These are phyloP conservation scores for Poa pratensis DNA, from an alignment of 176 grass and related monocot genomes.

Conservation along the genomic window DNA sequence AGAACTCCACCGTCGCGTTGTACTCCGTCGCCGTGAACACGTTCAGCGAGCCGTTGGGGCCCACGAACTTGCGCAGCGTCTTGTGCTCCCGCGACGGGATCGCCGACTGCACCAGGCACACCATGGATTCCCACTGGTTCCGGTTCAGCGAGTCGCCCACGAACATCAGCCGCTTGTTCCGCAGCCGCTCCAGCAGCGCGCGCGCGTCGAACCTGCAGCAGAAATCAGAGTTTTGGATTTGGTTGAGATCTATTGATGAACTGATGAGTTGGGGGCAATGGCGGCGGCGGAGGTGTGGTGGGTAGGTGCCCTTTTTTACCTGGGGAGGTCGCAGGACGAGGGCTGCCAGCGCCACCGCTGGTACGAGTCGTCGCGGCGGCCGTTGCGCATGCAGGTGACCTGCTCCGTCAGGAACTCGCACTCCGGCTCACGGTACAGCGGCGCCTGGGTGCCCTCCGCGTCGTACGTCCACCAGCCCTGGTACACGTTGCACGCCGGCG, in stretches of 20 bases:
- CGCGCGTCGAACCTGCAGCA: slow-evolving; percentile 55
- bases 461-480: slow-evolving; percentile 73
- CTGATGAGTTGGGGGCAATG: background rate
- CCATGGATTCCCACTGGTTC: slow-evolving; percentile 93
- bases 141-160: slow-evolving; percentile 85
- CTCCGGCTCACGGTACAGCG: slow-evolving; percentile 65
- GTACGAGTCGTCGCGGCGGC: slow-evolving; percentile 72
- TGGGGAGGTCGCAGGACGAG: slow-evolving; percentile 55
- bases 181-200: slow-evolving; percentile 68
- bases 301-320: slow-evolving; percentile 22
- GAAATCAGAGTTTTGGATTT: background rate
- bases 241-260: background rate
- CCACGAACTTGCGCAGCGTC: slow-evolving; percentile 69
- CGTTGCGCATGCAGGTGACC: slow-evolving; percentile 96
- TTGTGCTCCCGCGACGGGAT: slow-evolving; percentile 49
- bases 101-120: slow-evolving; percentile 71
- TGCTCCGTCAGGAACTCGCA: slow-evolving; percentile 97
- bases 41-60: slow-evolving; percentile 60
- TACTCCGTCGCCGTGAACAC: slow-evolving; percentile 71
- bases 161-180: slow-evolving; percentile 80
- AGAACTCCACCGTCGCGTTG: slow-evolving; percentile 88
- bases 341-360: slow-evolving; percentile 95
- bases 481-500: slow-evolving; percentile 66
- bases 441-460: slow-evolving; percentile 41
- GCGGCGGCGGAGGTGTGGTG: background rate